Evolutionary conservation across 2,329 filamentous ascomycete genomes (phyloP).

Genomic region (Tolypocladium ophioglossoides): DNA sequence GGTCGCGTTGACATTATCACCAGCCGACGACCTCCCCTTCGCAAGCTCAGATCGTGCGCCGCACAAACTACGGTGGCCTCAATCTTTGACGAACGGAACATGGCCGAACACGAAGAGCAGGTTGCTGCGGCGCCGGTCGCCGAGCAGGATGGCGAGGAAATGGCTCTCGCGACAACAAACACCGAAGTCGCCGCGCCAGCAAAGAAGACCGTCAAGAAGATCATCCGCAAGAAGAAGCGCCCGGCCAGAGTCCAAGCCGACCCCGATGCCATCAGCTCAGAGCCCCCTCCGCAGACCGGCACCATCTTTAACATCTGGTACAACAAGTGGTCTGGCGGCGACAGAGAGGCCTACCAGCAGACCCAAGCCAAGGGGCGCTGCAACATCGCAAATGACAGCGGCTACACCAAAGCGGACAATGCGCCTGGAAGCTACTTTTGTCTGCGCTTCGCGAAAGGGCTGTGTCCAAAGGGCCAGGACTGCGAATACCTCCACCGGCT

Average conservation of each 20-base stretch:
- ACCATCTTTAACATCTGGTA: slow-evolving; percentile 90
- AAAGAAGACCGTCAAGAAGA: slow-evolving; percentile 68
- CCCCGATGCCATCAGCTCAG: slow-evolving; percentile 67
- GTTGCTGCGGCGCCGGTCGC: slow-evolving; percentile 12
- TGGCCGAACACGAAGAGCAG: slow-evolving; percentile 22
- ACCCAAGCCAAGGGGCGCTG: slow-evolving; percentile 81
- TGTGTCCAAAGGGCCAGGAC: slow-evolving; percentile 77
- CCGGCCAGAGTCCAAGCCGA: slow-evolving; percentile 90
- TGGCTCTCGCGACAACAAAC: slow-evolving; percentile 25
- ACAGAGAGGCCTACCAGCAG: slow-evolving; percentile 83
- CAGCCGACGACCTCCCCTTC: slow-evolving; percentile 2
- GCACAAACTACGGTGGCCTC: not conserved
- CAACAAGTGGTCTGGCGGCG: slow-evolving; percentile 95
- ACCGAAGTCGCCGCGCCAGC: slow-evolving; percentile 36
- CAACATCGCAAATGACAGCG: slow-evolving; percentile 69
- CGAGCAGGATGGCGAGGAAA: slow-evolving; percentile 16
- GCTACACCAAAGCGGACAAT: slow-evolving; percentile 69
- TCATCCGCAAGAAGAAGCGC: slow-evolving; percentile 81
- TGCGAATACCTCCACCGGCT: slow-evolving; percentile 91
- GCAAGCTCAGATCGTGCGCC: slow-evolving; percentile 8
- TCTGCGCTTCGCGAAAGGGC: slow-evolving; percentile 76
- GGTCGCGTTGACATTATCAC: slow-evolving; percentile 3
- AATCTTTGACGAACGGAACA: slow-evolving; percentile 7
- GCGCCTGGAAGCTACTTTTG: slow-evolving; percentile 82
- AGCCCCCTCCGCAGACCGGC: slow-evolving; percentile 84